Evolutionary conservation across 1,139 yeast genomes (phyloP).

Genomic region (Yamadazyma atlantica): DNA sequence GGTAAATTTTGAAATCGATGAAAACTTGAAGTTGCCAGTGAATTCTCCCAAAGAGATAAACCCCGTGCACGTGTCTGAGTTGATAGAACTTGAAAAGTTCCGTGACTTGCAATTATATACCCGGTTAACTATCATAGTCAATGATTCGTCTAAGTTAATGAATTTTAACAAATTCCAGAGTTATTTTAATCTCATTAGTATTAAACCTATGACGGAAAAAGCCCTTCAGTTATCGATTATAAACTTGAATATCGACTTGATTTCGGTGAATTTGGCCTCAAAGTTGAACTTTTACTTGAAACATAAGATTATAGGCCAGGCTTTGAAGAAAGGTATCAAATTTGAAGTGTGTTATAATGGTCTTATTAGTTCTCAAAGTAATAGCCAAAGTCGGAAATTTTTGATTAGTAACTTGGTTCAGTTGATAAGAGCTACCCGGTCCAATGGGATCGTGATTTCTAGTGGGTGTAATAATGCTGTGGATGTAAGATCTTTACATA

Average conservation of each 20-base stretch:
- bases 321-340: constrained; percentile 76
- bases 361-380: constrained; percentile 31
- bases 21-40: constrained; percentile 57
- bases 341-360: constrained; percentile 75
- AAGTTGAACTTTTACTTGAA: constrained; percentile 76
- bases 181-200: constrained; percentile 76
- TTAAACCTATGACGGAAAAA: constrained; percentile 77
- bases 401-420: constrained; percentile 72
- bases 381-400: constrained; percentile 46
- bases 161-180: constrained; percentile 61
- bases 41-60: constrained; percentile 32
- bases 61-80: constrained; percentile 33
- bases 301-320: constrained; percentile 83
- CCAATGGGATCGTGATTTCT: constrained; percentile 74
- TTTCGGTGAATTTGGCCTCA: constrained; percentile 66
- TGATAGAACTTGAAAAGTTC: constrained; percentile 24
- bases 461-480: constrained; percentile 68
- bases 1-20: constrained; percentile 61
- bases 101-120: constrained; percentile 54
- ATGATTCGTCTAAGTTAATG: constrained; percentile 78
- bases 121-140: constrained; percentile 71
- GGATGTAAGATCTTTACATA: constrained; percentile 64
- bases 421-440: constrained; percentile 78
- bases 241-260: constrained; percentile 73
- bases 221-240: constrained; percentile 74